These are phyloP conservation scores for Fusarium musae DNA, from an alignment of 2,329 filamentous ascomycete genomes.

Conservation along the genomic window DNA sequence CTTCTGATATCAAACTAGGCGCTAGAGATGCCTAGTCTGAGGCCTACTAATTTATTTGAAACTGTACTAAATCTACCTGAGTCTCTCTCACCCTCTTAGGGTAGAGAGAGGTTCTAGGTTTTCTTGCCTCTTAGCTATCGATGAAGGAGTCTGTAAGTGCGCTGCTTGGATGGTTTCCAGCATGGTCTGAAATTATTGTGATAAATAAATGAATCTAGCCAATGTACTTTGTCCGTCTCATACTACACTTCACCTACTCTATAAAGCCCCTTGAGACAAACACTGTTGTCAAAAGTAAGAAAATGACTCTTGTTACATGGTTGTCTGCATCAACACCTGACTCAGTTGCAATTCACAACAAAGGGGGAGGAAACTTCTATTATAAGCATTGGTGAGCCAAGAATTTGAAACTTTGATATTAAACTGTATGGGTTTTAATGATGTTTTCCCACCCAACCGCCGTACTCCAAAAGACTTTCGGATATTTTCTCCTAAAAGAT, in stretches of 20 bases:
- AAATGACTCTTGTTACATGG: background rate
- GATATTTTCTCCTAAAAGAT: slow-evolving; percentile 12
- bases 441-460: background rate
- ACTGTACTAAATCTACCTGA: background rate
- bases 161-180: background rate
- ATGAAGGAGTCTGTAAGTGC: background rate
- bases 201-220: background rate
- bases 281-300: background rate
- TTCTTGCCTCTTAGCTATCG: background rate
- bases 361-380: background rate
- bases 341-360: background rate
- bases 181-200: background rate
- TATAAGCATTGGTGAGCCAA: background rate
- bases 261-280: background rate
- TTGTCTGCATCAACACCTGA: background rate
- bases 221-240: background rate
- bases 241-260: background rate
- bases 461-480: slow-evolving; percentile 9
- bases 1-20: background rate
- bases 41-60: background rate
- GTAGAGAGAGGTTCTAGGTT: background rate
- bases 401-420: background rate
- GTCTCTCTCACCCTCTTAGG: background rate
- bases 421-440: background rate
- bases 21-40: background rate